phyloP scores from a whole-genome alignment of 2,329 filamentous ascomycete species.

The Monilinia polystroma region DNA sequence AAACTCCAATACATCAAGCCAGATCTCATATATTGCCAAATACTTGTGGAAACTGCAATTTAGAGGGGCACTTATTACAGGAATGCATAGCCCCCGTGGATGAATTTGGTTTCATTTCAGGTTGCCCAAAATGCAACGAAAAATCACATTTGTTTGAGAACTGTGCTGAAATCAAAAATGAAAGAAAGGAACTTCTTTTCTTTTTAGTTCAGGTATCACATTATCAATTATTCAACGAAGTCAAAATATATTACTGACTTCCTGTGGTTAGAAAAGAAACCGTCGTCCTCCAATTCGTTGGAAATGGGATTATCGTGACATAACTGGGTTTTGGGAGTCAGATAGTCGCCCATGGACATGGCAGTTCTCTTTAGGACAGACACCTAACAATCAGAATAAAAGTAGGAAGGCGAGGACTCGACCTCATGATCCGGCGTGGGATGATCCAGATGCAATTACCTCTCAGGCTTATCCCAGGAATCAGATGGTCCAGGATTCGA shows the following conservation, averaged over 20 bases:
- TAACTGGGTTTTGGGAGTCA: neutral
- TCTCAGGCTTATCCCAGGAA: neutral
- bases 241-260: neutral
- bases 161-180: neutral
- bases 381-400: neutral
- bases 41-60: conserved; percentile 1
- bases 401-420: neutral
- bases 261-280: neutral
- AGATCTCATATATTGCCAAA: neutral
- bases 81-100: conserved; percentile 1
- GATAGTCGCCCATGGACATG: neutral
- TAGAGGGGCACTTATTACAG: neutral
- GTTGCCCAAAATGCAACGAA: neutral
- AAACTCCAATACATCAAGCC: neutral
- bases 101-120: conserved; percentile 9
- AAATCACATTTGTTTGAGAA: neutral
- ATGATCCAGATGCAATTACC: neutral
- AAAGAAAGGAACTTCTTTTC: accelerated
- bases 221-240: neutral
- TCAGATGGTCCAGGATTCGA: neutral
- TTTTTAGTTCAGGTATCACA: neutral
- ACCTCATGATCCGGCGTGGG: neutral
- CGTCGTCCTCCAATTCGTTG: conserved; percentile 8
- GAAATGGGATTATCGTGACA: neutral
- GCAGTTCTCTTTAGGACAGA: neutral